Conservation (phyloP, 2,329 filamentous ascomycete genomes). For the Tympanopsis confertula region DNA sequence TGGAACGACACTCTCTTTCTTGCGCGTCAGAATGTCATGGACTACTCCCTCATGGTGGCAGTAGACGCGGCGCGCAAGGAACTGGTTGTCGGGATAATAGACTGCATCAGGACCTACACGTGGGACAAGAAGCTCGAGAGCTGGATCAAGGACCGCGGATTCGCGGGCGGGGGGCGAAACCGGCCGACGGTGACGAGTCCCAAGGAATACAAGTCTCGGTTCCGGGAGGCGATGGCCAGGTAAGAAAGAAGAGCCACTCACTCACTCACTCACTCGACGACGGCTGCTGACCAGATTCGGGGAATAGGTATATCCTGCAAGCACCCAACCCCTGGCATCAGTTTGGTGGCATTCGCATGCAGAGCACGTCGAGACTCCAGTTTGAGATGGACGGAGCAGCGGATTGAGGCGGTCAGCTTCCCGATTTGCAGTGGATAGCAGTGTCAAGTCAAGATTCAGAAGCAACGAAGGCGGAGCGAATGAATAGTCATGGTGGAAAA, state of each 20-base stretch:
- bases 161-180: conserved; percentile 64
- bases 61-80: conserved; percentile 85
- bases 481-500: too few relatives aligned
- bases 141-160: conserved; percentile 96
- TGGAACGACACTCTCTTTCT: conserved; percentile 98
- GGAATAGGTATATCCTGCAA: conserved; percentile 54
- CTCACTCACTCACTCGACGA: background rate
- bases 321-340: conserved; percentile 68
- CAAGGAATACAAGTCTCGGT: conserved; percentile 92
- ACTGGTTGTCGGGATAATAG: conserved; percentile 92
- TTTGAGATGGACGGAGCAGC: too few relatives aligned
- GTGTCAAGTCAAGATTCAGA: too few relatives aligned
- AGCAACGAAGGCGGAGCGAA: too few relatives aligned
- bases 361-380: background rate
- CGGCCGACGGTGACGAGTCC: conserved; percentile 92
- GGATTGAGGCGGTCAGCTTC: too few relatives aligned
- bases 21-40: conserved; percentile 93
- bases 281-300: conserved; percentile 2
- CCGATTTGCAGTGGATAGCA: too few relatives aligned
- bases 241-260: conserved; percentile 30
- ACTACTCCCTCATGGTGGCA: conserved; percentile 96
- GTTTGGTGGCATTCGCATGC: conserved; percentile 26
- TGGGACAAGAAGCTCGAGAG: conserved; percentile 99
- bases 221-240: conserved; percentile 91
- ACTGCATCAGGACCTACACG: conserved; percentile 95